Percentiles rank a stretch among this genome's conserved stretches.
phyloP scores from a whole-genome alignment of 2,329 filamentous ascomycete genomes.

The Ascochyta koolunga region DNA sequence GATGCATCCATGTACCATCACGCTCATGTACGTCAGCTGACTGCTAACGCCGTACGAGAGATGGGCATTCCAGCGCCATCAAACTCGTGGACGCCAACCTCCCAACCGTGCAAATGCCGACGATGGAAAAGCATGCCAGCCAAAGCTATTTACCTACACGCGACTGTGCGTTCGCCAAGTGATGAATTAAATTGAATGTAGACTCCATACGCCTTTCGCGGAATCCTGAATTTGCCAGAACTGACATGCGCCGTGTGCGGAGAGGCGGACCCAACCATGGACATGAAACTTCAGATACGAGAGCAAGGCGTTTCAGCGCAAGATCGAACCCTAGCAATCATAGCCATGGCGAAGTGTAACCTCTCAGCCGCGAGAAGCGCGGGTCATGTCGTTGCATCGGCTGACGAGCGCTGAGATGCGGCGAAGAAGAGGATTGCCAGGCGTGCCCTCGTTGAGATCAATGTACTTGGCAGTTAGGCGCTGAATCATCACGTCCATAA shows the following conservation, averaged over 20 bases:
- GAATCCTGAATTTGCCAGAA: not conserved
- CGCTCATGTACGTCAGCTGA: not conserved
- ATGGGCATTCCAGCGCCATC: constrained; percentile 35
- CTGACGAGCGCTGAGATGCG: constrained; percentile 55
- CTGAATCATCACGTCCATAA: constrained; percentile 65
- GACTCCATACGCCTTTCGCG: constrained; percentile 1
- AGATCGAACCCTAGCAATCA: constrained; percentile 8
- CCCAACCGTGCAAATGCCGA: constrained; percentile 12
- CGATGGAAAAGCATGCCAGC: not conserved
- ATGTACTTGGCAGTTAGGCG: constrained; percentile 65
- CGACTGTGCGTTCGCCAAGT: constrained; percentile 6
- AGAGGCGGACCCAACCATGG: not conserved
- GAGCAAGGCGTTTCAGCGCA: constrained; percentile 40
- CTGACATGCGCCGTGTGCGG: not conserved
- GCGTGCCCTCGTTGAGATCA: constrained; percentile 59
- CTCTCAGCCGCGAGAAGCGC: constrained; percentile 25
- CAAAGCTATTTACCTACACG: constrained; percentile 10
- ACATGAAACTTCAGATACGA: not conserved
- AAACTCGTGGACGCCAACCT: constrained; percentile 1
- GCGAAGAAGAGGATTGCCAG: constrained; percentile 59
- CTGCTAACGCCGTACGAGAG: constrained; percentile 11
- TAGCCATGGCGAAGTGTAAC: constrained; percentile 19
- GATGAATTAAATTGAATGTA: not conserved
- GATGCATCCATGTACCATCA: constrained; percentile 5
- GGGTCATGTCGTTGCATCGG: constrained; percentile 42